Conservation (phyloP, 2,329 filamentous ascomycete genomes). For the Ceratocystis cubensis region DNA sequence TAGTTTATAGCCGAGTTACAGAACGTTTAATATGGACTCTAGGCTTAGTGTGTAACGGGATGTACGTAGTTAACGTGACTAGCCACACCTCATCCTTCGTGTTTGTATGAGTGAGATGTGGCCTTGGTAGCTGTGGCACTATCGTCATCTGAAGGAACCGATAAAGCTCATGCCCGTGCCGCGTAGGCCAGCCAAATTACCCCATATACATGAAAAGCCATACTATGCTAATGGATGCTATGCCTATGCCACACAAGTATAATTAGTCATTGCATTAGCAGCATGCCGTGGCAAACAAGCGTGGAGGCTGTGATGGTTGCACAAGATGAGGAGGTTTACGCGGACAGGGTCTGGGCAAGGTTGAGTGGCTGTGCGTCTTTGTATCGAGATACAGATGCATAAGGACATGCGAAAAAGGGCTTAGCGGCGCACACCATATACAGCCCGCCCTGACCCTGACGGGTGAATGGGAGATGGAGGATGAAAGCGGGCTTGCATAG, state of each 20-base stretch:
- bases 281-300: not conserved
- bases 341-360: not conserved
- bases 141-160: not conserved
- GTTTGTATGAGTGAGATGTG: not conserved
- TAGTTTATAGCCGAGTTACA: not conserved
- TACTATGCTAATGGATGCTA: not conserved
- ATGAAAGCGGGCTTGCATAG: not conserved
- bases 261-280: not conserved
- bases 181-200: not conserved
- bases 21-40: too few species aligned
- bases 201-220: not conserved
- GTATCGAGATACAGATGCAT: not conserved
- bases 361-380: not conserved
- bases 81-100: too few species aligned
- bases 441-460: too few species aligned
- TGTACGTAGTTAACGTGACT: too few species aligned
- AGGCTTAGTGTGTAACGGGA: too few species aligned
- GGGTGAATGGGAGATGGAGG: too few species aligned
- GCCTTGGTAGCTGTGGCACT: not conserved
- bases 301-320: not conserved
- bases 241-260: not conserved
- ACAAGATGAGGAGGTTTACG: not conserved
- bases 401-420: not conserved
- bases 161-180: constrained; percentile 3
- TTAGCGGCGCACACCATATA: not conserved